Evolutionary conservation across 495 filamentous ascomycete genomes (phyloP), one percentile per base, ranked within the genome.

Genomic region (Lepraria neglecta): DNA sequence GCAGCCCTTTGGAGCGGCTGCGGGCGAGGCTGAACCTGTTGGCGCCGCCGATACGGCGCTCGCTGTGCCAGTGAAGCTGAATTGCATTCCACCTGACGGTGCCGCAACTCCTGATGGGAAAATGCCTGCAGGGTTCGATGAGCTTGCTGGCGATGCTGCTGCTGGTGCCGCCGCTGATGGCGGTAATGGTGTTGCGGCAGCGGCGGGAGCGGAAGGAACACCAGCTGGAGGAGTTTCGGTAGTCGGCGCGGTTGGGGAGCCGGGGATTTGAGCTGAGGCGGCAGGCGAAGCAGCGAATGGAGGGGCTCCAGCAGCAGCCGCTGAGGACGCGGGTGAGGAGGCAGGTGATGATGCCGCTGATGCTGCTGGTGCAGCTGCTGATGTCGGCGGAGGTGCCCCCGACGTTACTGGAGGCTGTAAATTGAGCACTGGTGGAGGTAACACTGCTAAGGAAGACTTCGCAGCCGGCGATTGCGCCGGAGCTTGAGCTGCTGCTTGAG

Each of bases 381-480:
- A 40, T 17, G 35, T 3, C 10, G 24, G 17, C 24, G 58, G 42
- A 53, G 58, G 38, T 15, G 58, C 3, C 14, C 35, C 48, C 12
- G 58, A 60, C 2, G 51, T 40, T 1, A 60, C 19, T 3, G 58
- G 58, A 15, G 58, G 58, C 12, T 50, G 42, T 31, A 63, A 33
- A 28, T 30, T 53, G 12, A 56, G 45, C 3, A 56, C 47, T 27
- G 33, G 31, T 17, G 56, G 55, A n/a, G 61, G 54, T 11, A 45
- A 48, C 27, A 33, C 6, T 11, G 44, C 54, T 14, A 43, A 21
- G 27, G 57, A 59, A 14, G 27, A 46, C 10, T 31, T 48, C 5
- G 30, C n/a, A 28, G 53, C 45, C 27, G 46, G 43, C n/a, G 60
- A 24, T 57, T 43, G 60, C 21, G 44, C n/a, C 2, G 42, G 31